Base-by-base conservation (phyloP, 768 basidiomycete genomes). In the Panaeolus papilionaceus region DNA sequence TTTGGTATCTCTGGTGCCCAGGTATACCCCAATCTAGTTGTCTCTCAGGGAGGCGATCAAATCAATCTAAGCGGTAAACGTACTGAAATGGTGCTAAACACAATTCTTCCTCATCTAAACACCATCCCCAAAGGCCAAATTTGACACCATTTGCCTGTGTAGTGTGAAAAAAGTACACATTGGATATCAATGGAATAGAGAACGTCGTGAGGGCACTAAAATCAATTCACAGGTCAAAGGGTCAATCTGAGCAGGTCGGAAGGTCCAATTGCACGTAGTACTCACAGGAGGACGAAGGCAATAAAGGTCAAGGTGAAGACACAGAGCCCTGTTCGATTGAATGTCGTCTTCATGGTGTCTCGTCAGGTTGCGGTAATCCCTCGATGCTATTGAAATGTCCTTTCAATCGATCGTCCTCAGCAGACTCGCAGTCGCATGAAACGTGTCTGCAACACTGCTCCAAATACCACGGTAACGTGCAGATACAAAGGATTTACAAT, bases 41-140 rank as follows among this genome's bases (percentile, higher is more conserved):
- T 38, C n/a, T 16, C 11, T 49, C 2, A 20, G 20, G 23, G 11
- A 45, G 40, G 38, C 23, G 39, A 62, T 58, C 44, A 68, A 33
- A 39, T 26, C 66, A 37, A 9, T 14, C 9, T 23, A 38, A 8
- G 4, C 18, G 63, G 40, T 18, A 65, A 33, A 67, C 75, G 44
- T 67, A 82, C 80, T 76, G 74, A 20, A 73, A 64, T 51, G 77
- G 74, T 33, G 66, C 58, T 10, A 69, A 75, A 69, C 80, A 82
- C 10, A 73, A 66, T 26, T 66, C 68, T 42, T 78, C 77, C 49
- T 73, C 69, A 49, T 79, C 78, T 20, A 80, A 70, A 72, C 82
- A 83, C 82, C 82, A 82, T 42, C 81, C 82, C 81, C 81, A 83
- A 63, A 79, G 71, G 0, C 82, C 82, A 67, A 82, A 82, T 37